Evolutionary conservation across 2,329 filamentous ascomycete genomes (phyloP).

Genomic region (Anisogramma anomala): DNA sequence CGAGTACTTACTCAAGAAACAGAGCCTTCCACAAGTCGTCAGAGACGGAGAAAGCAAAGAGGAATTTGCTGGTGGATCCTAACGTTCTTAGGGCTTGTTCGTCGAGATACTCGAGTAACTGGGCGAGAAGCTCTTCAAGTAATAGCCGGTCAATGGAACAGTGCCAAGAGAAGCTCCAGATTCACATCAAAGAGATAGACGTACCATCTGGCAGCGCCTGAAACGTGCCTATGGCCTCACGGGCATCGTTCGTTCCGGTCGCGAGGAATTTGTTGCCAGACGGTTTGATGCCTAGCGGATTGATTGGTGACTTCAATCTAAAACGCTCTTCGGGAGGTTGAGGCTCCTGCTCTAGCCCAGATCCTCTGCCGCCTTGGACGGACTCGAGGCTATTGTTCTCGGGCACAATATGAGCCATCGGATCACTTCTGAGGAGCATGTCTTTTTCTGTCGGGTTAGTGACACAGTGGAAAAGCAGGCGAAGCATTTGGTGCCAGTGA

Average conservation of each 20-base stretch:
- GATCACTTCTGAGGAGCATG: slow-evolving; percentile 12
- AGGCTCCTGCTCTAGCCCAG: background rate
- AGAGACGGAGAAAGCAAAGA: slow-evolving; percentile 72
- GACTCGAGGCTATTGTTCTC: slow-evolving; percentile 4
- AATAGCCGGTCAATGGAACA: background rate
- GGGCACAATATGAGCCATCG: slow-evolving; percentile 8
- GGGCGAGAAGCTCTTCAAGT: slow-evolving; percentile 53
- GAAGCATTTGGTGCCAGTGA: background rate
- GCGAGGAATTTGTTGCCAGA: slow-evolving; percentile 71
- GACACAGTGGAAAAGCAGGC: too few species aligned
- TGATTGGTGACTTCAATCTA: slow-evolving; percentile 39
- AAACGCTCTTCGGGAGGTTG: slow-evolving; percentile 13
- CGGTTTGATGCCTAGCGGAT: slow-evolving; percentile 77
- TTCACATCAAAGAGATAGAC: background rate
- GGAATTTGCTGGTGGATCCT: slow-evolving; percentile 68
- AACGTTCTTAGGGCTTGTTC: slow-evolving; percentile 48
- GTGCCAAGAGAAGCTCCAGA: background rate
- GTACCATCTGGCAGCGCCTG: slow-evolving; percentile 54
- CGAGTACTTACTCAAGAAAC: slow-evolving; percentile 79
- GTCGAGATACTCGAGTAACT: slow-evolving; percentile 66
- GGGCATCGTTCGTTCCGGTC: slow-evolving; percentile 49
- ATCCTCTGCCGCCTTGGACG: background rate
- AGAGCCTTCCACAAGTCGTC: slow-evolving; percentile 86
- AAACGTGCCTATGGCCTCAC: slow-evolving; percentile 53
- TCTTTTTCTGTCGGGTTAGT: background rate